Evolutionary conservation across 805 yeast species (phyloP).

Genomic region (Saccharomycopsis lassenensis): DNA sequence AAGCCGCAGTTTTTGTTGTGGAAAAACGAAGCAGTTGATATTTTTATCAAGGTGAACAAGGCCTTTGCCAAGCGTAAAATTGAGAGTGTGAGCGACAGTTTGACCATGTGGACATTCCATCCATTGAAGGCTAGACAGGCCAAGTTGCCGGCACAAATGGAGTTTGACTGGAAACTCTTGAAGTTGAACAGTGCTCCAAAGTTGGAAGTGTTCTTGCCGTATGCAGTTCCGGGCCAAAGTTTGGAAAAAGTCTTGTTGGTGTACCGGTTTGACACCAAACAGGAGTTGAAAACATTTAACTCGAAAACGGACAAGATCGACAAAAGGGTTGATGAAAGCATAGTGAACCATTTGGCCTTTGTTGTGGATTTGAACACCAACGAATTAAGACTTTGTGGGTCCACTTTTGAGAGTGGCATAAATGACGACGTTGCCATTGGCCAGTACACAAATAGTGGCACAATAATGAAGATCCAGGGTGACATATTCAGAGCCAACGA

Average conservation of each 20-base stretch:
- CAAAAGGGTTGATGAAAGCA: constrained; percentile 35
- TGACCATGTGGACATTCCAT: constrained; percentile 54
- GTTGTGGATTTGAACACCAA: constrained; percentile 51
- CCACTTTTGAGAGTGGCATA: constrained; percentile 50
- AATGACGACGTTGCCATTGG: constrained; percentile 27
- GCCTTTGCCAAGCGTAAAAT: constrained; percentile 60
- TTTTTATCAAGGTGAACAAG: constrained; percentile 66
- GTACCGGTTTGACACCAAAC: constrained; percentile 53
- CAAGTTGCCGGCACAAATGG: constrained; percentile 45
- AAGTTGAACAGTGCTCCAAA: constrained; percentile 65
- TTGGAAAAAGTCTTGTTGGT: constrained; percentile 47
- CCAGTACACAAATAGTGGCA: constrained; percentile 22
- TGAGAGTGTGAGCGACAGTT: constrained; percentile 31
- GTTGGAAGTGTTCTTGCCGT: constrained; percentile 56
- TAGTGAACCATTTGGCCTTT: constrained; percentile 51
- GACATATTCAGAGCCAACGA: constrained; percentile 24
- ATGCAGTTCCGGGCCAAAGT: constrained; percentile 47
- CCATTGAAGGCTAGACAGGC: constrained; percentile 42
- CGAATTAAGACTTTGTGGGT: constrained; percentile 49
- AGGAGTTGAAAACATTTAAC: constrained; percentile 41
- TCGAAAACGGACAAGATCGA: constrained; percentile 34
- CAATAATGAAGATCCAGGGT: constrained; percentile 25
- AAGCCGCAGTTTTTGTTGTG: constrained; percentile 64
- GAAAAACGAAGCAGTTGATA: constrained; percentile 78
- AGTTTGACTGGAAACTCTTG: constrained; percentile 66